Base-by-base conservation (phyloP, 208 protist species). In the Leishmania guyanensis region DNA sequence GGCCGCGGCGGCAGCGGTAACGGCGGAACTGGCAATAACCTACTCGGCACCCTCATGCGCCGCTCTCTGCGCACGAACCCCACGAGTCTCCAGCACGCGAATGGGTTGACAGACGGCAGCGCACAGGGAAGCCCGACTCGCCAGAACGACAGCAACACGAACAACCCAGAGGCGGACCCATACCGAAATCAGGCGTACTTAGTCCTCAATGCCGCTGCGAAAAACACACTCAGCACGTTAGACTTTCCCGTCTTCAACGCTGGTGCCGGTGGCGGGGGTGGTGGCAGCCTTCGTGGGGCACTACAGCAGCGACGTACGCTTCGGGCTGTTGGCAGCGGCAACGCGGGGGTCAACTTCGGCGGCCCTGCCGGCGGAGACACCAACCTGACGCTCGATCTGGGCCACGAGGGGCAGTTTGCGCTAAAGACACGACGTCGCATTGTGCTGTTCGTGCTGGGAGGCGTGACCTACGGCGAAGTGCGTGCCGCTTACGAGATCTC, bases 381-480 rank as follows among this genome's bases (percentile, higher is more conserved):
- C 29, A 80, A 85, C 54, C 5, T 68, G 6, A 82, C 79, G 50
- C 84, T 92, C 14, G 89, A 96, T 75, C 86, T 94, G 36, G 90
- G 89, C 39, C 75, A 86, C 56, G 90, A 91, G 72, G 87, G 86
- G 26, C 78, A 85, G 66, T 79, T 90, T 43, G 53, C 84, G 65
- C 83, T 95, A 29, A 76, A 84, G 51, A 85, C 51, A n/a, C 78
- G 73, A 60, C 91, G 89, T 75, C 83, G 86, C 4, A 82, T 97
- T 70, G 88, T 97, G 9, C 53, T 97, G 20, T 95, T 97, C 84
- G 89, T 97, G 14, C 75, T 97, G 46, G 92, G 93, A 58, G 92
- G 92, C 54, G 86, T 92, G 48, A 97, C 93, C 22, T 94, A 84
- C 77, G 88, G 88, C 17, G 91, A 97, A 79, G 87, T 80, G 39